phyloP scores from a whole-genome alignment of 202 grass and related monocot species.

The Carex arenaria region DNA sequence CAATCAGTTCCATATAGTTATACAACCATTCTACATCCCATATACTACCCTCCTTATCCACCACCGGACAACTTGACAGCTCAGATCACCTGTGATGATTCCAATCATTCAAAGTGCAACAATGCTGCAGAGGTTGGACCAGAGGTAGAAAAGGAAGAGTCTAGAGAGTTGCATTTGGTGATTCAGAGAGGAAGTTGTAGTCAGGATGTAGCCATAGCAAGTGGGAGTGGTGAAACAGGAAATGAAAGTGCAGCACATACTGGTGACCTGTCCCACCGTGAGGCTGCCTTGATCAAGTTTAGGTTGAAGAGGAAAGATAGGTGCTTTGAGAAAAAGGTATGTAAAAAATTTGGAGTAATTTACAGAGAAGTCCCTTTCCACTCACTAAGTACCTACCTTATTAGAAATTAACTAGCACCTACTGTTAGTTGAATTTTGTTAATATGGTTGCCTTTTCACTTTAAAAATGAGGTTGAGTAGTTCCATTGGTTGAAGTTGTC shows the following conservation, averaged over 20 bases:
- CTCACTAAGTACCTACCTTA: neutral
- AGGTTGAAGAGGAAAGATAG: slow-evolving; percentile 95
- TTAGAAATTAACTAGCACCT: neutral
- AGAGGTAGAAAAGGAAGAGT: neutral
- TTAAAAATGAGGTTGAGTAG: neutral
- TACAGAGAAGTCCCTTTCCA: neutral
- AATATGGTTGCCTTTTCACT: neutral
- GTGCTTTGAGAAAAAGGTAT: slow-evolving; percentile 97
- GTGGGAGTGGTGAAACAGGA: slow-evolving; percentile 50
- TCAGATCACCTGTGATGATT: slow-evolving; percentile 38
- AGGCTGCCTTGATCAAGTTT: slow-evolving; percentile 89
- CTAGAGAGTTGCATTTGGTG: slow-evolving; percentile 26
- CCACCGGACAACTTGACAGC: slow-evolving; percentile 32
- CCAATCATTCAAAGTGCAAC: slow-evolving; percentile 20
- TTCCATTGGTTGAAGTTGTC: neutral
- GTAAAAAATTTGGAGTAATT: neutral
- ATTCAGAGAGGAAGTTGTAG: slow-evolving; percentile 52
- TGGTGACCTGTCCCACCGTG: slow-evolving; percentile 36
- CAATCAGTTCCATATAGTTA: slow-evolving; percentile 57
- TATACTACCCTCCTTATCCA: slow-evolving; percentile 51
- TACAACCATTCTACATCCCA: slow-evolving; percentile 53
- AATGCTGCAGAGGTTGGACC: neutral
- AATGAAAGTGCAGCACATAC: slow-evolving; percentile 66
- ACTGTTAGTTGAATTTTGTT: neutral
- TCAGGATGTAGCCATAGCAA: slow-evolving; percentile 57